These are phyloP conservation scores for Hypoxylon perforatum DNA, from an alignment of 495 filamentous ascomycete genomes.

Conservation along the genomic window DNA sequence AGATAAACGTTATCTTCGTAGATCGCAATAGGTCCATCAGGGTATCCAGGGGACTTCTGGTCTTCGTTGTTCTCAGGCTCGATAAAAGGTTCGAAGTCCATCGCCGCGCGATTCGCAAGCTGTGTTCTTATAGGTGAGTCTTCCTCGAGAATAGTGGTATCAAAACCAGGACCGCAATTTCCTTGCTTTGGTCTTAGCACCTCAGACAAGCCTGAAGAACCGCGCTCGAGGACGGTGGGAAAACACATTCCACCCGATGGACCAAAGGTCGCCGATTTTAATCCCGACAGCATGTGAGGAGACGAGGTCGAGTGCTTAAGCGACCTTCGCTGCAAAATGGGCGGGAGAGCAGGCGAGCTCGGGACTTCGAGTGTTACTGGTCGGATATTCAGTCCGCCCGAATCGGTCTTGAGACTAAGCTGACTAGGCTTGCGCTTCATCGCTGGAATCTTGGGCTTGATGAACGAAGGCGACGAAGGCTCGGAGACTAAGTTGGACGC, in stretches of 20 bases:
- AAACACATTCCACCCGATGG: constrained; percentile 65
- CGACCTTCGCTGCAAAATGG: constrained; percentile 64
- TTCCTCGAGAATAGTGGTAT: constrained; percentile 74
- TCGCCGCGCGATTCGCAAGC: constrained; percentile 63
- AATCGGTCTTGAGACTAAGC: constrained; percentile 71
- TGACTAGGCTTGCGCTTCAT: constrained; percentile 81
- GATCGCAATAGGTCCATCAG: constrained; percentile 89
- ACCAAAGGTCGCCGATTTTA: constrained; percentile 65
- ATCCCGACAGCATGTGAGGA: constrained; percentile 63
- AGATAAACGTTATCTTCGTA: constrained; percentile 93
- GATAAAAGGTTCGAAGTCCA: constrained; percentile 62
- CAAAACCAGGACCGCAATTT: constrained; percentile 38
- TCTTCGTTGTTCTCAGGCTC: constrained; percentile 71
- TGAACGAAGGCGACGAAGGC: constrained; percentile 84
- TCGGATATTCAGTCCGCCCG: constrained; percentile 56
- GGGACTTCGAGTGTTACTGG: constrained; percentile 56
- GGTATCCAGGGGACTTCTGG: constrained; percentile 90
- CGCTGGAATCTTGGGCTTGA: constrained; percentile 75
- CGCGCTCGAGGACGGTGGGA: constrained; percentile 59
- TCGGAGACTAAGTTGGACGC: constrained; percentile 67
- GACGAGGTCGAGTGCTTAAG: constrained; percentile 68
- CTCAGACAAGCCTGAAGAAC: constrained; percentile 59
- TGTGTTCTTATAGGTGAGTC: constrained; percentile 76
- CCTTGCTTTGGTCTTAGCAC: constrained; percentile 58
- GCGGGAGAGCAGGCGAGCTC: constrained; percentile 55